Base-by-base conservation (phyloP, 441 rosid genomes). In the Cnidoscolus chayamansa region DNA sequence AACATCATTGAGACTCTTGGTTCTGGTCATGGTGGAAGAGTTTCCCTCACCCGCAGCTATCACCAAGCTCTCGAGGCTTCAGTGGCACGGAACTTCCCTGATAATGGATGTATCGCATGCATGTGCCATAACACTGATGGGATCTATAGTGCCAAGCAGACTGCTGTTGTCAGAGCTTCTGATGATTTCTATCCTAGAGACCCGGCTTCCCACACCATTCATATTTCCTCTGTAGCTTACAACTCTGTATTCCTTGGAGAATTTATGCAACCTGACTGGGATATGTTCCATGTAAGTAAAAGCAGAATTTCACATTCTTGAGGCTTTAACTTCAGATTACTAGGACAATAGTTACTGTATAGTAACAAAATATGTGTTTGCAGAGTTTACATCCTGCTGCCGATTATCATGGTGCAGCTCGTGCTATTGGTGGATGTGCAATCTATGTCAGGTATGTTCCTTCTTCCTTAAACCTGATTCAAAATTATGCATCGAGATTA, bases 241-340 rank as follows among this genome's bases (percentile, higher is more conserved):
- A 94, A 92, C 80, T 84, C 87, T 1, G 85, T 94, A 53, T 92
- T 94, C 85, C 97, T 94, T 30, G 97, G 97, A 55, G 97, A 94
- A 79, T 92, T 94, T 72, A 90, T 92, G 95, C 97, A 89, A 72
- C 94, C 97, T 78, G 98, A 94, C 68, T 94, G 97, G 97, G 98
- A 94, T 83, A 94, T 94, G 98, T 94, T 94, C 82, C 97, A 92
- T 72, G 98, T 92, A 83, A 84, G 97, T 83, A 15, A 78, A 73
- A 55, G 13, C 10, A n/a, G n/a, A 10, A 50, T 32, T 25, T 50
- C 45, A 54, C 30, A 37, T 35, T 68, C 58, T 8, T 48, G 65
- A 16, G 57, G 58, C 54, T 47, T 31, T 16, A 25, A 8, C 4
- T 53, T 16, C 56, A 32, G 50, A 45, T 47, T 54, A 4, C 9